Percentiles rank a stretch among this genome's conserved stretches.
Evolutionary conservation across 2,329 filamentous ascomycete species (phyloP).

Genomic region (Huntiella savannae): DNA sequence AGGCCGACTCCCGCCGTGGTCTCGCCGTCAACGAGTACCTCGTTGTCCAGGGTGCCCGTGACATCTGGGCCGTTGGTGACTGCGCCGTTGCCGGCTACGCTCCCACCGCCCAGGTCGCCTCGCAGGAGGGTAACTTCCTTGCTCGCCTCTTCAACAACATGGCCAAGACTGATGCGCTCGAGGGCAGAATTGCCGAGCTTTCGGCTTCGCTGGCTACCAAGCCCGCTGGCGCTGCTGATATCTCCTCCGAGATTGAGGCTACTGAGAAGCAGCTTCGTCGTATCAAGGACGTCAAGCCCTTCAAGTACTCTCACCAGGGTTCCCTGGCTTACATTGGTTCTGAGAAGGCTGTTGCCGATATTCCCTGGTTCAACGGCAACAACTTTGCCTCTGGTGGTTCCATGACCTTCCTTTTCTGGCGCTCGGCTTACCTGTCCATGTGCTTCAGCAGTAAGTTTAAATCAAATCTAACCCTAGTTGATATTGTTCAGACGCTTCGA

Average conservation of each 20-base stretch:
- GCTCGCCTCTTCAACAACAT: slow-evolving; percentile 96
- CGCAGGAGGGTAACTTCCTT: slow-evolving; percentile 88
- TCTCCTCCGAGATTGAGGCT: slow-evolving; percentile 57
- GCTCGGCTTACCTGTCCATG: slow-evolving; percentile 96
- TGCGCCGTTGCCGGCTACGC: slow-evolving; percentile 96
- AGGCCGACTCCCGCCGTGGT: slow-evolving; percentile 86
- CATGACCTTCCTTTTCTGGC: slow-evolving; percentile 96
- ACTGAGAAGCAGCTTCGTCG: slow-evolving; percentile 73
- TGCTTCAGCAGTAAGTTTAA: slow-evolving; percentile 86
- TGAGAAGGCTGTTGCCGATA: slow-evolving; percentile 93
- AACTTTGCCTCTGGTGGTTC: slow-evolving; percentile 88
- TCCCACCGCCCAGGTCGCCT: slow-evolving; percentile 88
- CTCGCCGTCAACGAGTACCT: slow-evolving; percentile 97
- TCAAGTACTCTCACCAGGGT: slow-evolving; percentile 96
- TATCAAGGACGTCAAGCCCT: slow-evolving; percentile 88
- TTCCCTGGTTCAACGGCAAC: slow-evolving; percentile 78
- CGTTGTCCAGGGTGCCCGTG: slow-evolving; percentile 88
- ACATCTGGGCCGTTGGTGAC: slow-evolving; percentile 96
- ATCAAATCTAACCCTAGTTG: not conserved
- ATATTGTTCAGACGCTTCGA: too few species aligned
- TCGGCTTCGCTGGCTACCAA: slow-evolving; percentile 40
- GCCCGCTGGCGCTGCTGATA: slow-evolving; percentile 47
- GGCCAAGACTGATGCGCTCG: slow-evolving; percentile 78
- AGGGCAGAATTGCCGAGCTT: slow-evolving; percentile 54
- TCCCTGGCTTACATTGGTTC: slow-evolving; percentile 94